Percentiles rank a stretch among this genome's conserved stretches.
Evolutionary conservation across 441 rosid genomes (phyloP).

Genomic region (Eutrema salsugineum): DNA sequence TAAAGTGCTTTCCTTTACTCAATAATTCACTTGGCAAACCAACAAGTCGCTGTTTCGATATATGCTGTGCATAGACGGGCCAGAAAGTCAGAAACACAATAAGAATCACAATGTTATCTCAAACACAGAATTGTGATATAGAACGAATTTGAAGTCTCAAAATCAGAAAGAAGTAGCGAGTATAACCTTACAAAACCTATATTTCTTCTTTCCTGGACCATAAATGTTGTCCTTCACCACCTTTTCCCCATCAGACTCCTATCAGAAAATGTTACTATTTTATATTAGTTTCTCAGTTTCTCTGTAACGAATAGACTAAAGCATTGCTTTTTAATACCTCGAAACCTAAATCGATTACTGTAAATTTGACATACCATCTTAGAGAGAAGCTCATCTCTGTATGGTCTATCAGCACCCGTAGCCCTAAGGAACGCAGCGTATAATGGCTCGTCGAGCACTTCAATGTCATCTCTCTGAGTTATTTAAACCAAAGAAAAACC

Average conservation of each 20-base stretch:
- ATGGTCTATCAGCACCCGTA: slow-evolving; percentile 63
- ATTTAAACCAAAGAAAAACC: neutral
- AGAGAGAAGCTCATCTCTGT: slow-evolving; percentile 59
- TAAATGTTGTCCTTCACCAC: slow-evolving; percentile 65
- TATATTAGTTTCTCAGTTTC: neutral
- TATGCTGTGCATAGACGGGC: slow-evolving; percentile 39
- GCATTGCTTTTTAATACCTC: neutral
- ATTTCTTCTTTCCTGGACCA: slow-evolving; percentile 66
- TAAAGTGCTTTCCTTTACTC: slow-evolving; percentile 79
- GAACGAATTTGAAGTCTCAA: neutral
- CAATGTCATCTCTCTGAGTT: slow-evolving; percentile 70
- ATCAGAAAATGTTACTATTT: neutral
- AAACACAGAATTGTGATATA: neutral
- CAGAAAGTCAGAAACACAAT: neutral
- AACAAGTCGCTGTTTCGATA: slow-evolving; percentile 58
- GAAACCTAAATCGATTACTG: neutral
- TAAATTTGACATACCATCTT: slow-evolving; percentile 47
- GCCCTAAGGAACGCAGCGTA: slow-evolving; percentile 53
- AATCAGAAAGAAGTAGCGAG: neutral
- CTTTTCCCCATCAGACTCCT: slow-evolving; percentile 80
- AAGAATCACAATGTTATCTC: neutral
- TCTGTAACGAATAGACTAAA: neutral
- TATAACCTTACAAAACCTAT: slow-evolving; percentile 79
- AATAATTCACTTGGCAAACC: slow-evolving; percentile 67
- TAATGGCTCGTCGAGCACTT: slow-evolving; percentile 79